Base-by-base conservation (phyloP, 148 eudicot species). In the Beta vulgaris region DNA sequence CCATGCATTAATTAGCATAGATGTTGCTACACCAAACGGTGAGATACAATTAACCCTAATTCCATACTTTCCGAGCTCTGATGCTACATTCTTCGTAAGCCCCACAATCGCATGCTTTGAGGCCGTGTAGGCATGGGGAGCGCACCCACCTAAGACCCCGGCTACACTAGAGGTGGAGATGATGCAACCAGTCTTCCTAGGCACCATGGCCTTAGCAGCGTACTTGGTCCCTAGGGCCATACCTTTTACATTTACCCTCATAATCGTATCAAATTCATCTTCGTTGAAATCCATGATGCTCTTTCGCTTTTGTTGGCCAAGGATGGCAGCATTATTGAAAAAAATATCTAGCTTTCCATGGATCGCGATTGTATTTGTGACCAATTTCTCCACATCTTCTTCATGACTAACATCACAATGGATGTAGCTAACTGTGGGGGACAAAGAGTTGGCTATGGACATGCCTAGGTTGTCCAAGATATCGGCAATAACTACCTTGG, bases 401-500 rank as follows among this genome's bases (percentile, higher is more conserved):
- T 91, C 93, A 0, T 71, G 44, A 78, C 83, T 79, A 25, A 88
- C 88, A 46, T 88, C 84, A 29, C 97, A 91, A 64, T 89, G 93
- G 18, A 90, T 72, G 76, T 78, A 91, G 12, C 87, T 81, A 5
- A 68, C 87, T 0, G 72, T 11, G 13, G 83, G 82, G 3, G 81
- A 42, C 26, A 85, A 53, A 2, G 89, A 80, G 16, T 72, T 48
- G 26, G 86, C 91, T 14, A 86, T 23, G 25, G 68, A 43, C 36
- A 18, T 68, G 23, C 96, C 96, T 23, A 73, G 59, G 0, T 58
- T 5, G 72, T 89, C 97, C 43, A 83, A 74, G n/a, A 89, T 66
- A 68, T 91, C 97, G 10, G 91, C 97, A 7, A 89, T 88, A 0
- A 91, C 78, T 0, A 91, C 91, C 32, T 79, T 82, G 9, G 93